Evolutionary conservation across 2,329 filamentous ascomycete species (phyloP).

Genomic region (Aureobasidium sp.): DNA sequence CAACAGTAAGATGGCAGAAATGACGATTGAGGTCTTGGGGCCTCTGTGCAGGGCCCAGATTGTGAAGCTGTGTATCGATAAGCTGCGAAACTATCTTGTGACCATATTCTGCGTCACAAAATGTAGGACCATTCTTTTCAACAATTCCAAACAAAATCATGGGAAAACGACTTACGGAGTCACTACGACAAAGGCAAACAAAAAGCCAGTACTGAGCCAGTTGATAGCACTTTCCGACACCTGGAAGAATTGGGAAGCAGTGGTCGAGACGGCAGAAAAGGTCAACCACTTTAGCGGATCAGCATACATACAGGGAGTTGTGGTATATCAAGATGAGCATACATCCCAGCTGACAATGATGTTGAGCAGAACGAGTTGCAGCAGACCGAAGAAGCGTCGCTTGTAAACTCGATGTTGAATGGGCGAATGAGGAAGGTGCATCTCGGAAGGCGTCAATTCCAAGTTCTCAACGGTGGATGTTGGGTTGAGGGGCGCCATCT

Average conservation of each 20-base stretch:
- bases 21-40: conserved; percentile 69
- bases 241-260: conserved; percentile 66
- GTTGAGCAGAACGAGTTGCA: conserved; percentile 79
- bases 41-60: conserved; percentile 75
- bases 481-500: conserved; percentile 6
- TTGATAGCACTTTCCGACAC: conserved; percentile 74
- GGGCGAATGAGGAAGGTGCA: neutral
- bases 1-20: conserved; percentile 65
- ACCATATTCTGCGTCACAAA: neutral
- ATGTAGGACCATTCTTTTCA: too few relatives aligned
- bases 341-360: conserved; percentile 94
- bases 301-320: neutral
- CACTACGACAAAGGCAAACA: conserved; percentile 72
- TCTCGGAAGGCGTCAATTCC: neutral
- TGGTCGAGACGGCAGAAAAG: conserved; percentile 73
- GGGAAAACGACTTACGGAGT: conserved; percentile 46
- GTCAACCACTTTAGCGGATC: conserved; percentile 69
- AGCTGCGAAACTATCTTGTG: neutral
- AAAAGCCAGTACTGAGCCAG: conserved; percentile 83
- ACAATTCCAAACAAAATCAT: conserved; percentile 26
- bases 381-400: conserved; percentile 79
- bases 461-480: neutral
- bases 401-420: conserved; percentile 58
- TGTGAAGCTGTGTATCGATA: conserved; percentile 30
- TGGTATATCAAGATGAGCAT: conserved; percentile 34